A percentile compares a stretch with the other conserved stretches of the same genome.
Evolutionary conservation across 2,329 filamentous ascomycete species (phyloP).

Genomic region (Diaporthe australafricana): DNA sequence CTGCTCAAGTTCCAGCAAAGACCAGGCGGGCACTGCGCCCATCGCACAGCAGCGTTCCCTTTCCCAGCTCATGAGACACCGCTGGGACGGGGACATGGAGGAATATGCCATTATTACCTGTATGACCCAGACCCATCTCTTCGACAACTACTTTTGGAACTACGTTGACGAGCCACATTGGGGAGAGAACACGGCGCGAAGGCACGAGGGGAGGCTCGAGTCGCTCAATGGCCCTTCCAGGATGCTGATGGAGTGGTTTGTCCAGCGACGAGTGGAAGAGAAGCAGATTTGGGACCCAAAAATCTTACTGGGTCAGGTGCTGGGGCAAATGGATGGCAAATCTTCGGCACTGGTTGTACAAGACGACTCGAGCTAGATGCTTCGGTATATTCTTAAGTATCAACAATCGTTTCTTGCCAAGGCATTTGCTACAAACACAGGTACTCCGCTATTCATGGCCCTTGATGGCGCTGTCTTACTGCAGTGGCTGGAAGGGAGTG

Average conservation of each 20-base stretch:
- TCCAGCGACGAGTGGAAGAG: not conserved
- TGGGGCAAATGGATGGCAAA: slow-evolving; percentile 4
- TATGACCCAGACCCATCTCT: not conserved
- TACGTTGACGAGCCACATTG: not conserved
- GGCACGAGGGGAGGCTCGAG: not conserved
- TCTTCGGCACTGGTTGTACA: not conserved
- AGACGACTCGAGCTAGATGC: not conserved
- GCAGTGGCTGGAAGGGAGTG: too few species aligned
- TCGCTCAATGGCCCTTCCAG: not conserved
- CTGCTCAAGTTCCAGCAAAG: not conserved
- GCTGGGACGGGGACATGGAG: not conserved
- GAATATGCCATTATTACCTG: not conserved
- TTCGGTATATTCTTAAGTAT: not conserved
- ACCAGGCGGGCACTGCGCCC: not conserved
- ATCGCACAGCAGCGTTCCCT: not conserved
- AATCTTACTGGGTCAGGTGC: not conserved
- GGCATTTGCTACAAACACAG: too few species aligned
- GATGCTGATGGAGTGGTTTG: slow-evolving; percentile 17
- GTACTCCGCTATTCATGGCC: too few species aligned
- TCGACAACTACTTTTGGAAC: not conserved
- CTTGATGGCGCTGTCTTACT: too few species aligned
- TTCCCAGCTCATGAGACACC: slow-evolving; percentile 1
- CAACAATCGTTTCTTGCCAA: not conserved
- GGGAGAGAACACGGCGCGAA: not conserved
- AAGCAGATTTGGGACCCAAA: not conserved